Percentiles rank a stretch among this genome's conserved stretches.
Conservation (phyloP, 2,329 filamentous ascomycete genomes). For the Ampelomyces quisqualis region DNA sequence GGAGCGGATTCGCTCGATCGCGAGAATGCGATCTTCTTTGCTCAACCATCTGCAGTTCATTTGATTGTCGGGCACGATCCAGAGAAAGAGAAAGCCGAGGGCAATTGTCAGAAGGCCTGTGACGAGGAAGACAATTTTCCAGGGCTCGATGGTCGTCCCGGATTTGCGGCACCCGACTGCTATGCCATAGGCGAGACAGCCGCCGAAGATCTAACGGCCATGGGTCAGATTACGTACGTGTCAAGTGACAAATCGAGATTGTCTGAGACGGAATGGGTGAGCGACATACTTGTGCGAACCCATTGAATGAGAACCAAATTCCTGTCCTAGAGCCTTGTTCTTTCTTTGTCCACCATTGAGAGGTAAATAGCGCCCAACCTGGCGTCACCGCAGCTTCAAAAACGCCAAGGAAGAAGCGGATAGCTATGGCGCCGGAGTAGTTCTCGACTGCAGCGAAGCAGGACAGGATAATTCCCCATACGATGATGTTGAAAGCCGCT, state of each 20-base stretch:
- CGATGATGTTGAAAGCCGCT: slow-evolving; percentile 61
- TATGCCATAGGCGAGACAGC: slow-evolving; percentile 64
- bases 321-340: slow-evolving; percentile 65
- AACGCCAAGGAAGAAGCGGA: slow-evolving; percentile 67
- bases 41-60: slow-evolving; percentile 63
- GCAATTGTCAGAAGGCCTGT: slow-evolving; percentile 48
- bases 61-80: slow-evolving; percentile 59
- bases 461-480: slow-evolving; percentile 62
- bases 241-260: slow-evolving; percentile 26
- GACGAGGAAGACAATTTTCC: slow-evolving; percentile 61
- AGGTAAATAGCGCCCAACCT: slow-evolving; percentile 67
- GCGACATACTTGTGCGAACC: slow-evolving; percentile 52
- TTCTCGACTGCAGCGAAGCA: slow-evolving; percentile 64
- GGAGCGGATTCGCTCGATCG: slow-evolving; percentile 68
- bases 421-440: slow-evolving; percentile 62
- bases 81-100: slow-evolving; percentile 49
- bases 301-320: slow-evolving; percentile 71
- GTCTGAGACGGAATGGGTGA: background rate
- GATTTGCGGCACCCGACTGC: slow-evolving; percentile 56
- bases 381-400: slow-evolving; percentile 70
- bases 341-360: slow-evolving; percentile 70
- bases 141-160: slow-evolving; percentile 61
- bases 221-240: background rate
- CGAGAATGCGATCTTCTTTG: slow-evolving; percentile 65
- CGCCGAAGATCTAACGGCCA: slow-evolving; percentile 56